Evolutionary conservation across 1,284 basidiomycete genomes (phyloP).

Genomic region (Amylostereum chailletii): DNA sequence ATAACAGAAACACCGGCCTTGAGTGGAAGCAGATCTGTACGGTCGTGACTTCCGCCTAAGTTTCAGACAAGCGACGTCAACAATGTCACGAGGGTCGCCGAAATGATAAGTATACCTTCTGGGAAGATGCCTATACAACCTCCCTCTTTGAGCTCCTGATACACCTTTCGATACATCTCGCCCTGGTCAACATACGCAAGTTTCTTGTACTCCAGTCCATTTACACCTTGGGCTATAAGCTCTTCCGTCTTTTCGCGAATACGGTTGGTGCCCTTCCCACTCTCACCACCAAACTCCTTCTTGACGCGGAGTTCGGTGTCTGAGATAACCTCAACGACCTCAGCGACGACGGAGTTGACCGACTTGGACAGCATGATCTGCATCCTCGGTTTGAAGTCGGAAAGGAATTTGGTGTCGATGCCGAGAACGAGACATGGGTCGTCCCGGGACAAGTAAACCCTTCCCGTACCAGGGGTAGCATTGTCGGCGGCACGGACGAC

Average conservation of each 20-base stretch:
- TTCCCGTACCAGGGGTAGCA: conserved; percentile 74
- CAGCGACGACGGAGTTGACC: conserved; percentile 71
- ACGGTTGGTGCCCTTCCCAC: conserved; percentile 65
- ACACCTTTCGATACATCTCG: conserved; percentile 93
- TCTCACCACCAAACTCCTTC: conserved; percentile 82
- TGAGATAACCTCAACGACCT: conserved; percentile 85
- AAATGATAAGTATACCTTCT: conserved; percentile 55
- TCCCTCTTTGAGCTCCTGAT: conserved; percentile 79
- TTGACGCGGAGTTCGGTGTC: conserved; percentile 84
- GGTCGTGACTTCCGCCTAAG: conserved; percentile 90
- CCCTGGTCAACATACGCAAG: conserved; percentile 88
- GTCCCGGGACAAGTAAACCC: conserved; percentile 63
- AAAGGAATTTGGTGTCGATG: conserved; percentile 70
- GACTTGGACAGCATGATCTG: conserved; percentile 88
- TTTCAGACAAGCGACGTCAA: background rate
- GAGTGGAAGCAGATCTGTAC: conserved; percentile 88
- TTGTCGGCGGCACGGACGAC: conserved; percentile 90
- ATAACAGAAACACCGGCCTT: conserved; percentile 96
- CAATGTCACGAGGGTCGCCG: too few species aligned
- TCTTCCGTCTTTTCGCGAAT: conserved; percentile 63
- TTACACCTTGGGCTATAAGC: conserved; percentile 38
- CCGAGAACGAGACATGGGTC: conserved; percentile 79
- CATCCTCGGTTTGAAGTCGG: conserved; percentile 73
- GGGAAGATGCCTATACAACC: conserved; percentile 95
- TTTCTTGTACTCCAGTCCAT: conserved; percentile 68